A percentile compares a stretch with the other conserved stretches of the same genome.
These are phyloP conservation scores for Naumovozyma dairenensis DNA, from an alignment of 805 yeast genomes.

Conservation along the genomic window DNA sequence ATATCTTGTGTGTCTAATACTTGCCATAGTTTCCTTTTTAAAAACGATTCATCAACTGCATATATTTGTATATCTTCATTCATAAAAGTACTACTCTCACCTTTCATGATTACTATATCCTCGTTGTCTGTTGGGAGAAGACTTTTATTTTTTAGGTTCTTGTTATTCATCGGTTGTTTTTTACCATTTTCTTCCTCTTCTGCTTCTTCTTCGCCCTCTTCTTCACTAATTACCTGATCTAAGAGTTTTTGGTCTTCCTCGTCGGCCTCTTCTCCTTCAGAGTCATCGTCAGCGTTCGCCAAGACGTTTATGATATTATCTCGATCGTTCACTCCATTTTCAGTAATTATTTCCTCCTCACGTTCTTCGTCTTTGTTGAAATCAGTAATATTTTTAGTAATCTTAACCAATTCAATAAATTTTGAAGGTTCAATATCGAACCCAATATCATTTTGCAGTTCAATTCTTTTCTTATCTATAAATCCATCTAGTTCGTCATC, in stretches of 20 bases:
- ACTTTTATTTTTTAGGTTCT: background rate
- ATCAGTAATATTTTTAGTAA: constrained; percentile 44
- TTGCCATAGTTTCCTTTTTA: constrained; percentile 40
- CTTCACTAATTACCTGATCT: constrained; percentile 12
- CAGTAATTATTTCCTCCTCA: too few relatives aligned
- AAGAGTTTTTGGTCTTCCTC: constrained; percentile 23
- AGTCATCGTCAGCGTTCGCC: constrained; percentile 34
- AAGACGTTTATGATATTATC: constrained; percentile 37
- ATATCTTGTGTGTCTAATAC: constrained; percentile 30
- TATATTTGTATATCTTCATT: constrained; percentile 24
- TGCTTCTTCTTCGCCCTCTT: constrained; percentile 20
- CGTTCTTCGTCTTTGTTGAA: too few relatives aligned
- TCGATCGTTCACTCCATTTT: too few relatives aligned
- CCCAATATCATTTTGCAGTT: constrained; percentile 39
- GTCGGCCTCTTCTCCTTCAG: constrained; percentile 13
- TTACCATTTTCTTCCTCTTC: constrained; percentile 17
- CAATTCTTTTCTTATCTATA: constrained; percentile 35
- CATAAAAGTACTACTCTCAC: too few relatives aligned
- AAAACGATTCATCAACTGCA: constrained; percentile 41
- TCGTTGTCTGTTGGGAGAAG: constrained; percentile 2
- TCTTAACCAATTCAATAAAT: constrained; percentile 36
- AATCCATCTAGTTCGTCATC: constrained; percentile 10
- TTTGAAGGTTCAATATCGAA: constrained; percentile 25
- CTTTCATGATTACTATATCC: constrained; percentile 6
- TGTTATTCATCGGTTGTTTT: constrained; percentile 6